A percentile compares a stretch with the other conserved stretches of the same genome.
Conservation (phyloP, 2,329 filamentous ascomycete species). For the Talaromyces sp. region DNA sequence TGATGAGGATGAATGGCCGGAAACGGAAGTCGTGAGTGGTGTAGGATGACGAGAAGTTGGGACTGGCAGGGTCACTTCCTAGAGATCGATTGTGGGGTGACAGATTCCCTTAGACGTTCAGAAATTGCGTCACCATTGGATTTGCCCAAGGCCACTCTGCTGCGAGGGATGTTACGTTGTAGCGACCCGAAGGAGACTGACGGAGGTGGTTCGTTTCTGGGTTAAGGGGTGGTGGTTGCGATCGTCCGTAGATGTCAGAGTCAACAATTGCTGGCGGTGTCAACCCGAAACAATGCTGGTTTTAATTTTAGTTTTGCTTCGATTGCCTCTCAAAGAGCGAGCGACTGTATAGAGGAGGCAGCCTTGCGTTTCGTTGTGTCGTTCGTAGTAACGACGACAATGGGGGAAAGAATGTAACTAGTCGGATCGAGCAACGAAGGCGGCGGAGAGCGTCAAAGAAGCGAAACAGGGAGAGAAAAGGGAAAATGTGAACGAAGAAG, state of each 20-base stretch:
- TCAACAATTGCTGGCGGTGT: background rate
- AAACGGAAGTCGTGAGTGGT: constrained; percentile 16
- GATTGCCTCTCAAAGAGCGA: background rate
- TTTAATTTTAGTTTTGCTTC: background rate
- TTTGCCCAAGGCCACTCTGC: constrained; percentile 4
- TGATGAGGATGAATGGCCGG: constrained; percentile 3
- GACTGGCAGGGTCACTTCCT: constrained; percentile 2
- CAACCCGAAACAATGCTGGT: constrained; percentile 2
- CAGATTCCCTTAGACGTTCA: constrained; percentile 7
- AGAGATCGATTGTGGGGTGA: constrained; percentile 8
- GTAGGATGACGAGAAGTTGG: background rate
- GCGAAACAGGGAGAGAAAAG: background rate
- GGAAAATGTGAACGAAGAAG: background rate
- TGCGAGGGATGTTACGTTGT: constrained; percentile 11
- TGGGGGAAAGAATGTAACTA: constrained; percentile 19
- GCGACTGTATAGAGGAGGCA: background rate
- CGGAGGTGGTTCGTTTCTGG: background rate
- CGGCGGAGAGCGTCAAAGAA: background rate
- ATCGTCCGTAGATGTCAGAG: background rate
- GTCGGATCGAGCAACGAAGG: constrained; percentile 12
- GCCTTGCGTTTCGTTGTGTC: constrained; percentile 7
- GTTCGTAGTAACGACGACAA: constrained; percentile 8
- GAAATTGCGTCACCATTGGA: constrained; percentile 12
- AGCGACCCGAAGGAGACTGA: background rate
- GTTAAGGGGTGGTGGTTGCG: background rate